Evolutionary conservation across 345 rosid species (phyloP).

Genomic region (Populus tremula): DNA sequence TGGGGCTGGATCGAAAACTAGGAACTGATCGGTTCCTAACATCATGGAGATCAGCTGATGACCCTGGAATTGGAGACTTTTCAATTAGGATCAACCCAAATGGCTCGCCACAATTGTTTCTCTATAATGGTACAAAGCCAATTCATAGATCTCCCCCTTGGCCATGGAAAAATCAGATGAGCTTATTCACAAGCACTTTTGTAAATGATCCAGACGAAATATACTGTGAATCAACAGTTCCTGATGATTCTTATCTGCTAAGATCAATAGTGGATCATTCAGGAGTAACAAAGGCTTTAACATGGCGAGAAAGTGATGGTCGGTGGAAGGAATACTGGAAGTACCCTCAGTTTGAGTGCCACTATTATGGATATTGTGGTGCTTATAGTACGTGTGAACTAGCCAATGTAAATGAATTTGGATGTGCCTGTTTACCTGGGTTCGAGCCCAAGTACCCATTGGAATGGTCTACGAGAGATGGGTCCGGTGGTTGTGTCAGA

Average conservation of each 20-base stretch:
- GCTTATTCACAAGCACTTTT: not conserved
- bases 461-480: slow-evolving; percentile 9
- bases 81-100: no score
- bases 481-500: slow-evolving; percentile 9
- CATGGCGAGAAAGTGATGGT: slow-evolving; percentile 1
- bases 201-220: not conserved
- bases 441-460: not conserved
- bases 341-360: not conserved
- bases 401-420: slow-evolving; percentile 4
- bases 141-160: no score
- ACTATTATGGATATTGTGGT: slow-evolving; percentile 15
- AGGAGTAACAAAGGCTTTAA: accelerated
- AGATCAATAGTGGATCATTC: not conserved
- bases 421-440: slow-evolving; percentile 20
- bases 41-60: not conserved
- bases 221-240: accelerated
- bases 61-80: no score
- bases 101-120: no score
- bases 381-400: not conserved
- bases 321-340: slow-evolving; percentile 1
- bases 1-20: not conserved
- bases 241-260: not conserved
- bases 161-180: no score
- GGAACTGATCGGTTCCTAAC: not conserved
- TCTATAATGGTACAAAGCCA: no score